Evolutionary conservation across 371 early-diverging fungal genomes (phyloP).

Genomic region (Apophysomyces trapeziformis): DNA sequence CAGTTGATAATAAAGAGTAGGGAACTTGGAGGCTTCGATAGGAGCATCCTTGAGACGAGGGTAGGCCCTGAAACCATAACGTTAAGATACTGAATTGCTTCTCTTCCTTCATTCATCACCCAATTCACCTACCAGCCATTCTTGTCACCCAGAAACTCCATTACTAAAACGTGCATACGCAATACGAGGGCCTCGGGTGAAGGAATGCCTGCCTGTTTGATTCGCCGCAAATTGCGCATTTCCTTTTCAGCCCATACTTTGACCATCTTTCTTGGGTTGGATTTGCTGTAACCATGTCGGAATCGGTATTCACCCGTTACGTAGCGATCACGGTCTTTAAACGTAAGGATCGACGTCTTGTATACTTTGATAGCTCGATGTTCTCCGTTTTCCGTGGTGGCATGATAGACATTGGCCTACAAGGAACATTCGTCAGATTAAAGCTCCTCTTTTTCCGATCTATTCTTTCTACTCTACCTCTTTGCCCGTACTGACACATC

Average conservation of each 20-base stretch:
- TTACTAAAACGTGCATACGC: constrained; percentile 96
- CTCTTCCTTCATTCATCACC: not conserved
- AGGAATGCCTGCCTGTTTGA: constrained; percentile 91
- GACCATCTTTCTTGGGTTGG: constrained; percentile 99
- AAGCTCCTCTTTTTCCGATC: not conserved
- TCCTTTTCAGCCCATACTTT: constrained; percentile 99
- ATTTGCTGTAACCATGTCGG: constrained; percentile 92
- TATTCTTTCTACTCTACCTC: constrained; percentile 62
- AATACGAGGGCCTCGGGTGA: constrained; percentile 95
- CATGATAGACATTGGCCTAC: constrained; percentile 96
- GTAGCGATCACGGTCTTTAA: constrained; percentile 99
- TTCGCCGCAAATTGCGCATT: constrained; percentile 96
- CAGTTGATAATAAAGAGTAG: constrained; percentile 86
- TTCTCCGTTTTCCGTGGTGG: constrained; percentile 81
- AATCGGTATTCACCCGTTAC: constrained; percentile 98
- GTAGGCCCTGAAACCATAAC: constrained; percentile 57
- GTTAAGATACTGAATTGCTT: not conserved
- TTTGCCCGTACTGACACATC: constrained; percentile 98
- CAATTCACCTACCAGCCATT: constrained; percentile 75
- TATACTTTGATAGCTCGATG: constrained; percentile 98
- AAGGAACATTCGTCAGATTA: not conserved
- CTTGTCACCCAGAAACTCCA: constrained; percentile 94
- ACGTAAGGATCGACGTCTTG: constrained; percentile 98
- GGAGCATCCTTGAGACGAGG: constrained; percentile 96
- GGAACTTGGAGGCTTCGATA: constrained; percentile 73